phyloP scores from a whole-genome alignment of 352 stramenopile species.

The Elongisporangium undulatum region DNA sequence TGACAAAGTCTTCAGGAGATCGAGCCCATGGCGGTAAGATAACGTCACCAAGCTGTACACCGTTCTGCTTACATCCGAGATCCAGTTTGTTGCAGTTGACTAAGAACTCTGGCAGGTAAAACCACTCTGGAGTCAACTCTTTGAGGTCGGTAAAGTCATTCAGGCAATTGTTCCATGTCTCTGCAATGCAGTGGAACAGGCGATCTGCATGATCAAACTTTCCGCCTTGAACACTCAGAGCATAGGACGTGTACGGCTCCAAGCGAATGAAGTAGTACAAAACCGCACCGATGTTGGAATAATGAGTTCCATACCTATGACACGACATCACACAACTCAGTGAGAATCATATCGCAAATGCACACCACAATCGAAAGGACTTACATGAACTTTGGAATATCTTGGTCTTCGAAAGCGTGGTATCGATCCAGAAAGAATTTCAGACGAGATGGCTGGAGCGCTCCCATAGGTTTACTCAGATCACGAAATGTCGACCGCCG shows the following conservation, averaged over 20 bases:
- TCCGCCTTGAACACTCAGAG: constrained; percentile 93
- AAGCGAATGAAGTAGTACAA: constrained; percentile 98
- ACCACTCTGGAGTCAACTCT: constrained; percentile 94
- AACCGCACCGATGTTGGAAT: constrained; percentile 93
- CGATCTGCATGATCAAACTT: constrained; percentile 93
- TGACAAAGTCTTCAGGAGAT: constrained; percentile 79
- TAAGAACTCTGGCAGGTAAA: constrained; percentile 90
- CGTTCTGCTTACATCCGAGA: constrained; percentile 78
- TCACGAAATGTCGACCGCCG: constrained; percentile 90
- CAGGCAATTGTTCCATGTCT: constrained; percentile 89
- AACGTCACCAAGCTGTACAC: constrained; percentile 89
- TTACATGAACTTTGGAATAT: constrained; percentile 88
- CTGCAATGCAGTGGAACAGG: constrained; percentile 88
- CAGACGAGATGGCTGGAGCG: constrained; percentile 91
- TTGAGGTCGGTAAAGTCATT: constrained; percentile 91
- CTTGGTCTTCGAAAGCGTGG: constrained; percentile 83
- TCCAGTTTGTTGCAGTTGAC: constrained; percentile 86
- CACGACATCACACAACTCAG: constrained; percentile 1
- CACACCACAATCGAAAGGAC: constrained; percentile 9
- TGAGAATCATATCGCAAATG: background rate
- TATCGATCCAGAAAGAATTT: constrained; percentile 94
- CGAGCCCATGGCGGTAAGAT: constrained; percentile 88
- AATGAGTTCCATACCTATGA: constrained; percentile 83
- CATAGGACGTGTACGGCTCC: constrained; percentile 97
- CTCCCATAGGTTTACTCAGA: constrained; percentile 97